phyloP scores from a whole-genome alignment of 2,329 filamentous ascomycete genomes.

The Triangularia verruculosa region DNA sequence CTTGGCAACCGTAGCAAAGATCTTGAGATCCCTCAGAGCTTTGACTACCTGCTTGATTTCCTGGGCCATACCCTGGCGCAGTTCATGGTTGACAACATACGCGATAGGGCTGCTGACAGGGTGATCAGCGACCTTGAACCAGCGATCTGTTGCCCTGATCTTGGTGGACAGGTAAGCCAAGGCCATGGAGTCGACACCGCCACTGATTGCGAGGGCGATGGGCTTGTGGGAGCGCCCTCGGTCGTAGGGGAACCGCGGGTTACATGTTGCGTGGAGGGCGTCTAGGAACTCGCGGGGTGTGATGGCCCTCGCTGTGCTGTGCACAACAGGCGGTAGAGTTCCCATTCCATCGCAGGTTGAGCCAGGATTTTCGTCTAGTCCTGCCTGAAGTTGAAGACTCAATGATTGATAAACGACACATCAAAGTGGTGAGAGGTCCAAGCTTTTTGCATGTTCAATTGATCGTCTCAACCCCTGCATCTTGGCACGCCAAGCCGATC shows the following conservation, averaged over 20 bases:
- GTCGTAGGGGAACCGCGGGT: slow-evolving; percentile 47
- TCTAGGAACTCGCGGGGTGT: slow-evolving; percentile 42
- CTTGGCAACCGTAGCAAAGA: slow-evolving; percentile 27
- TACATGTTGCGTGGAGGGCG: slow-evolving; percentile 49
- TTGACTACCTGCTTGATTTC: slow-evolving; percentile 51
- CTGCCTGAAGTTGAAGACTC: not conserved
- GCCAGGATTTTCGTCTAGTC: not conserved
- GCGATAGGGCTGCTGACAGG: slow-evolving; percentile 41
- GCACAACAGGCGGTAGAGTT: slow-evolving; percentile 38
- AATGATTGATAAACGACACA: not conserved
- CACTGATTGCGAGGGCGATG: slow-evolving; percentile 76
- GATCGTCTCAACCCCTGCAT: not conserved
- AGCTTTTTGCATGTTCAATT: not conserved
- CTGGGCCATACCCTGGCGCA: slow-evolving; percentile 48
- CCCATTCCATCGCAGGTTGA: slow-evolving; percentile 39
- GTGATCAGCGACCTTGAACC: slow-evolving; percentile 45
- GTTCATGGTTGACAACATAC: slow-evolving; percentile 56
- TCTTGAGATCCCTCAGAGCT: slow-evolving; percentile 36
- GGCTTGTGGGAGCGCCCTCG: slow-evolving; percentile 35
- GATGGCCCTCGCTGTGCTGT: slow-evolving; percentile 41
- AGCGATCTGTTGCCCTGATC: slow-evolving; percentile 35
- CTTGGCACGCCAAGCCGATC: not conserved
- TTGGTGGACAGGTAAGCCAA: slow-evolving; percentile 70
- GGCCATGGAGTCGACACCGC: slow-evolving; percentile 97
- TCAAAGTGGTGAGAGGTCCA: not conserved